phyloP scores from a whole-genome alignment of 345 rosid genomes.

The Laguncularia racemosa region DNA sequence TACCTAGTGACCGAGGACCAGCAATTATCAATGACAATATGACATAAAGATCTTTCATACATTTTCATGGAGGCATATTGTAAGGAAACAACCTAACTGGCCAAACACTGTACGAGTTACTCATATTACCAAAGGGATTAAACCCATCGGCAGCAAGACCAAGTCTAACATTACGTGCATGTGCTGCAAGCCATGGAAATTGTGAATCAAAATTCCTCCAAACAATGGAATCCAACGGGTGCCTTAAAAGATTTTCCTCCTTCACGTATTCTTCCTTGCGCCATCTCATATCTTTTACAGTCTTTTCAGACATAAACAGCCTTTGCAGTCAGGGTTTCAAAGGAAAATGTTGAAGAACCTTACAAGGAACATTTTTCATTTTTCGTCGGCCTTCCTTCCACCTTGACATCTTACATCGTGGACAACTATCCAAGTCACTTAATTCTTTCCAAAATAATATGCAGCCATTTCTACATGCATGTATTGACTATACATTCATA shows the following conservation, averaged over 20 bases:
- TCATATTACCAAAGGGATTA: slow-evolving; percentile 1
- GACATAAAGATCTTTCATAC: slow-evolving; percentile 2
- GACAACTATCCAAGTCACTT: too few species aligned
- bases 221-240: background rate
- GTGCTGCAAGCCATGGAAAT: background rate
- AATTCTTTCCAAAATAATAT: too few species aligned
- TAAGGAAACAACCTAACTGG: slow-evolving; percentile 1
- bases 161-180: slow-evolving; percentile 4
- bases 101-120: background rate
- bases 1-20: background rate
- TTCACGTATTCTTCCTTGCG: background rate
- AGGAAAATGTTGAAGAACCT: too few species aligned
- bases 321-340: background rate
- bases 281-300: slow-evolving; percentile 3
- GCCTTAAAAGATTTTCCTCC: background rate
- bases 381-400: too few species aligned
- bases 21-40: slow-evolving; percentile 1
- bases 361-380: too few species aligned
- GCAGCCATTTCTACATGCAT: too few species aligned
- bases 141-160: slow-evolving; percentile 4
- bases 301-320: slow-evolving; percentile 1
- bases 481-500: too few species aligned
- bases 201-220: slow-evolving; percentile 1
- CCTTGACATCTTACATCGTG: too few species aligned
- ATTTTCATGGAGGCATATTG: slow-evolving; percentile 3